Conservation (phyloP, 2,329 filamentous ascomycete genomes). For the Alternaria triticina region DNA sequence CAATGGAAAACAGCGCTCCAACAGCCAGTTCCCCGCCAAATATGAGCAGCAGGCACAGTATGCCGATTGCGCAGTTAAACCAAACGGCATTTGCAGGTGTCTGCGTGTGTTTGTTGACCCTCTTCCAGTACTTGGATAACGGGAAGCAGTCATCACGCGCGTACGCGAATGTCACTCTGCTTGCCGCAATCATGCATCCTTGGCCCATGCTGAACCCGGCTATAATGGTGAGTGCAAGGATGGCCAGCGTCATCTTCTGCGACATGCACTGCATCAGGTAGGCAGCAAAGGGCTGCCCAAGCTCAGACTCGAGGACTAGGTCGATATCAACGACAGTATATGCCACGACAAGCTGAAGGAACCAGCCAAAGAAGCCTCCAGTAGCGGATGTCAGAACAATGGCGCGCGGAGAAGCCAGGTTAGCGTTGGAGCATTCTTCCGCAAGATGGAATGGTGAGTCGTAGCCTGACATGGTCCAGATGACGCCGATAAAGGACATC, state of each 20-base stretch:
- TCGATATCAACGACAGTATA: slow-evolving; percentile 73
- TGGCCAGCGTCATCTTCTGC: slow-evolving; percentile 64
- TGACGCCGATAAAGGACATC: slow-evolving; percentile 74
- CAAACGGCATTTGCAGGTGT: slow-evolving; percentile 76
- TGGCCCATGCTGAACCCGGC: slow-evolving; percentile 76
- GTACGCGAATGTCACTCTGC: slow-evolving; percentile 74
- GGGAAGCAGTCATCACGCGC: slow-evolving; percentile 75
- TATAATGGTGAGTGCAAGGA: slow-evolving; percentile 70
- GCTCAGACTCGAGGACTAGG: slow-evolving; percentile 63
- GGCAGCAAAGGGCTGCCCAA: slow-evolving; percentile 74
- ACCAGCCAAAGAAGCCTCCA: slow-evolving; percentile 73
- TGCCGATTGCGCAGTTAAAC: slow-evolving; percentile 67
- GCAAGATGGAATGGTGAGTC: slow-evolving; percentile 75
- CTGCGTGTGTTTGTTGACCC: slow-evolving; percentile 65
- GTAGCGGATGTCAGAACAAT: slow-evolving; percentile 73
- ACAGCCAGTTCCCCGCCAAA: slow-evolving; percentile 69
- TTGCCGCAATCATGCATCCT: slow-evolving; percentile 72
- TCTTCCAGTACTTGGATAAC: slow-evolving; percentile 62
- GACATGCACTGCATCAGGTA: slow-evolving; percentile 71
- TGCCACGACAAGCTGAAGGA: slow-evolving; percentile 74
- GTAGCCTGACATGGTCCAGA: slow-evolving; percentile 73
- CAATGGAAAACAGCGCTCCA: slow-evolving; percentile 73
- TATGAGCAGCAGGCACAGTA: slow-evolving; percentile 67
- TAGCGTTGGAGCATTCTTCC: slow-evolving; percentile 77
- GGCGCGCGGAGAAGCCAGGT: slow-evolving; percentile 71